Evolutionary conservation across 2,329 filamentous ascomycete genomes (phyloP), one percentile per base, ranked within the genome.

Genomic region (Curvularia eragrostidis): DNA sequence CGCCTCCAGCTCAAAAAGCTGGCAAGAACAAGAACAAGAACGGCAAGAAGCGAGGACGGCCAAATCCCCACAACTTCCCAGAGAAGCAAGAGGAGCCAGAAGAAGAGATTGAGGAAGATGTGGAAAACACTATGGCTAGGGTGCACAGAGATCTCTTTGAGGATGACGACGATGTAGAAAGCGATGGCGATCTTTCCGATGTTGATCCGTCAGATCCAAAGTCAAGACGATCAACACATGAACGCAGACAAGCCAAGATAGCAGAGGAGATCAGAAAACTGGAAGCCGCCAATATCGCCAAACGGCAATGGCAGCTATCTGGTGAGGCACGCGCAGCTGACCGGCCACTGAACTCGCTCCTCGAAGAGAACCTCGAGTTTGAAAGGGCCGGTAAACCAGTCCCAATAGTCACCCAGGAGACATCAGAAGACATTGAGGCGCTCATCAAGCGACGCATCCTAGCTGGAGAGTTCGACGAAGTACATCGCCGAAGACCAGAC

Each of bases 361-460:
- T 99, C 1, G 93, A 98, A 73, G 88, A 98, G 79, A 93, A 98
- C 69, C 85, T 99, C 24, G 94, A 98, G 65, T 99, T 98, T 73
- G 95, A 99, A 79, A 88, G 96, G 69, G 87, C 91, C 21, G 95
- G 95, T 71, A 99, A 98, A 76, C 94, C 95, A 0, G 90, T 98
- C 0, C 92, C 94, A 1, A 91, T 98, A 59, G 93, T 97, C 74
- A 98, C 95, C 0, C 89, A 91, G 41, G 93, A 97, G 76, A 84
- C 96, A 39, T 96, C 88, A 52, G 93, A 97, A 76, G 88, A 89
- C 68, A 96, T 99, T 56, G 95, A 99, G 78, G 89, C 91, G 32
- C 85, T 99, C 58, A 93, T 99, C 80, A 98, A 98, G 79, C 87
- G 92, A 38, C 90, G 95, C 48, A 97, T 99, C 66, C 80, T 98